phyloP scores from a whole-genome alignment of 2,329 filamentous ascomycete species.

The Botryotinia convoluta region DNA sequence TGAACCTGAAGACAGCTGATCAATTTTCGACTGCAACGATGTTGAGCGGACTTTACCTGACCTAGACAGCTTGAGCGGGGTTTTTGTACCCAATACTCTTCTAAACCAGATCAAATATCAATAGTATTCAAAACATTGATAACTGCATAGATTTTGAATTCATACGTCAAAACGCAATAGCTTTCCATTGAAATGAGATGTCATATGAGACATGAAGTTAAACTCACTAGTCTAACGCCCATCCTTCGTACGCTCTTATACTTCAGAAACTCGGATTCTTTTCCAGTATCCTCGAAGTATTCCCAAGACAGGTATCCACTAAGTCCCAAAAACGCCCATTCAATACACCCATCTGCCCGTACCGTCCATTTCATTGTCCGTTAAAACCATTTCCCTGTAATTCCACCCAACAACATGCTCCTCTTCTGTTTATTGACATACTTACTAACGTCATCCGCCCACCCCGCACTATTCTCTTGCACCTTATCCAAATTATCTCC shows the following conservation, averaged over 20 bases:
- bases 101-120: not conserved
- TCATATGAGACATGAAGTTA: not conserved
- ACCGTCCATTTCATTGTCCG: not conserved
- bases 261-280: no score
- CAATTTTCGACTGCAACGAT: not conserved
- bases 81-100: not conserved
- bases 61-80: not conserved
- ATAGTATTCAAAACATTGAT: not conserved
- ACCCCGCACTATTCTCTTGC: slow-evolving; percentile 76
- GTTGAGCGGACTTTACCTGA: not conserved
- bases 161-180: not conserved
- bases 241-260: not conserved
- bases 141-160: not conserved
- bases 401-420: slow-evolving; percentile 70
- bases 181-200: not conserved
- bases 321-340: slow-evolving; percentile 13
- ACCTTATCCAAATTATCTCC: slow-evolving; percentile 82
- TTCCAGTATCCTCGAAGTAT: not conserved
- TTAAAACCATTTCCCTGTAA: slow-evolving; percentile 57
- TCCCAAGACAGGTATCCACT: not conserved
- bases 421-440: slow-evolving; percentile 85
- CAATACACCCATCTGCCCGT: not conserved
- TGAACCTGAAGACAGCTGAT: not conserved
- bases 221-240: not conserved
- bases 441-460: slow-evolving; percentile 85